Base-by-base conservation (phyloP, 2,329 filamentous ascomycete genomes). In the Achaetomium macrosporum region DNA sequence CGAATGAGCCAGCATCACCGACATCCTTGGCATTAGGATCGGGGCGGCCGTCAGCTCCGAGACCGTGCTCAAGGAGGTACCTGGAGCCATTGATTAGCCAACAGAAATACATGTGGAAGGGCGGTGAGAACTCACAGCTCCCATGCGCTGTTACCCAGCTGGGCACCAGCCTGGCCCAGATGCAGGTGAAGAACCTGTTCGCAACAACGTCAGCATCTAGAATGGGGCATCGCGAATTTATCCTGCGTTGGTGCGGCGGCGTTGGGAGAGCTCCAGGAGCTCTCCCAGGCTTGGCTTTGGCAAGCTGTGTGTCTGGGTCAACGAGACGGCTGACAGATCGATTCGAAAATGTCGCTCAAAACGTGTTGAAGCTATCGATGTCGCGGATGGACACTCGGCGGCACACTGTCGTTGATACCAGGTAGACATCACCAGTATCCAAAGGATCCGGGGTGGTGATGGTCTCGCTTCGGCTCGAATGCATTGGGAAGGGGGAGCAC, bases 81-180 rank as follows among this genome's bases (percentile, higher is more conserved):
- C 83, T 87, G 66, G 13, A 17, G 60, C 1, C 35, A 53, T 51
- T 29, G 36, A 13, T 48, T 43, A 53, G 56, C 29, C 33, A 39
- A 40, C 44, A 49, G 50, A 20, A 33, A 50, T 51, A 53, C 59
- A 58, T 63, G 49, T 64, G 64, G 31, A 59, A 75, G 45, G 30
- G 58, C 55, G 83, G 68, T 79, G 62, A 58, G 49, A 20, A 59
- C 62, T 54, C 37, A 87, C 84, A 87, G 82, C 73, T 87, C 84
- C 84, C 84, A 87, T 64, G 84, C 84, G 68, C 82, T 84, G 77
- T 86, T 86, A 67, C 84, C 84, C 59, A 87, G 82, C 80, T 87
- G 84, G 67, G 77, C 81, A 73, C 84, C 84, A 73, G 84, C 84
- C 77, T 87, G 80, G 69, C 80, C 80, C 64, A 83, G 69, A 68